Conservation (phyloP, 306 rosid species). For the Sindora glabra region DNA sequence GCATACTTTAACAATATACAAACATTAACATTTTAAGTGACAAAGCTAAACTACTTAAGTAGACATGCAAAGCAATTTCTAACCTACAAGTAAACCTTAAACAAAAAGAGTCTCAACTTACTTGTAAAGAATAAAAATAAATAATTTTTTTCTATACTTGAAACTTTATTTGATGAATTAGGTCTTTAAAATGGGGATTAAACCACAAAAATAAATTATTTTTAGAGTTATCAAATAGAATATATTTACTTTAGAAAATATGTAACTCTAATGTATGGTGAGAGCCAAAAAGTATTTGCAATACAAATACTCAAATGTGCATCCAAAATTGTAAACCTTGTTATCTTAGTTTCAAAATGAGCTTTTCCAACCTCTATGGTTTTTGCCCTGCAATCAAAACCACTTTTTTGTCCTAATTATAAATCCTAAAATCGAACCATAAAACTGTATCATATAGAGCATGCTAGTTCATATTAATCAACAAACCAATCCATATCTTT, state of each 20-base stretch:
- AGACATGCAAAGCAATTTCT: too few species aligned
- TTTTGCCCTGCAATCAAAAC: conserved; percentile 37
- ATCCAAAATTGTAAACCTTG: conserved; percentile 52
- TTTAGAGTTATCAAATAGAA: too few species aligned
- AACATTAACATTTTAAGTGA: too few species aligned
- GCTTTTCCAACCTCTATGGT: conserved; percentile 68
- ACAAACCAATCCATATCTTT: conserved; percentile 24
- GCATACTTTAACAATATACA: too few species aligned
- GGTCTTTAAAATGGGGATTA: too few species aligned
- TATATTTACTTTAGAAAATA: neutral
- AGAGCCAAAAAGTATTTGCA: neutral
- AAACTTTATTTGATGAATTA: too few species aligned
- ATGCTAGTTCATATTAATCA: neutral
- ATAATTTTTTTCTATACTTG: too few species aligned
- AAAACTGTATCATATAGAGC: neutral
- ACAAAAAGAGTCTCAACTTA: too few species aligned
- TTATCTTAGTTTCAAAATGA: conserved; percentile 63
- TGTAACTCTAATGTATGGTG: neutral
- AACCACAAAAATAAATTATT: too few species aligned
- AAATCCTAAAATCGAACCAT: neutral
- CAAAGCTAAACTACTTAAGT: too few species aligned
- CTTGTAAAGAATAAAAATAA: too few species aligned
- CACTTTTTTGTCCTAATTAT: neutral
- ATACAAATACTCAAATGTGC: conserved; percentile 39
- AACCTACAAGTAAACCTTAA: too few species aligned